Conservation (phyloP, 305 asterid species). For the Plantago coronopus region DNA sequence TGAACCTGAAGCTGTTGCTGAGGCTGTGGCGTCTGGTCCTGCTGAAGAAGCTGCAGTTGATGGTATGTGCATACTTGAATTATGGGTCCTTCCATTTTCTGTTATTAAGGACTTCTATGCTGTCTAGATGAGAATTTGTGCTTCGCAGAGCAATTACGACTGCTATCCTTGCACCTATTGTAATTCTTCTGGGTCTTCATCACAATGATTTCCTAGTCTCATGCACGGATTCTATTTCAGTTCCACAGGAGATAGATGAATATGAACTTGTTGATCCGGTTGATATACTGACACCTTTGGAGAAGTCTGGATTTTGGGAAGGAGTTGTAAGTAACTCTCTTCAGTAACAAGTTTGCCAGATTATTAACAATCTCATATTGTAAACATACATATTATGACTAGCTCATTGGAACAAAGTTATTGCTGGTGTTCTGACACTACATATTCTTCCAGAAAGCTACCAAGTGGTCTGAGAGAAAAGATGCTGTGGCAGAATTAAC, state of each 20-base stretch:
- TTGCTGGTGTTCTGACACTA: constrained; percentile 23
- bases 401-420: constrained; percentile 5
- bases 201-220: constrained; percentile 26
- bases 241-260: constrained; percentile 93
- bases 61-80: constrained; percentile 40
- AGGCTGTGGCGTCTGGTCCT: constrained; percentile 59
- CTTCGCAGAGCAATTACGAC: constrained; percentile 14
- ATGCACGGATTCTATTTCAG: constrained; percentile 46
- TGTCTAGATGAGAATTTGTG: constrained; percentile 13
- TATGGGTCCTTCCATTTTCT: constrained; percentile 10
- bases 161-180: constrained; percentile 10
- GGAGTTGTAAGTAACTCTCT: constrained; percentile 73
- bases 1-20: constrained; percentile 68
- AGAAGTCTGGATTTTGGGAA: constrained; percentile 99
- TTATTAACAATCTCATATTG: constrained; percentile 15
- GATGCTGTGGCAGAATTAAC: constrained; percentile 96
- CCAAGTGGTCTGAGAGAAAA: constrained; percentile 98
- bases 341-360: constrained; percentile 14
- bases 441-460: constrained; percentile 69
- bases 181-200: constrained; percentile 17
- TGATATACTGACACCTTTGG: constrained; percentile 88
- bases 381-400: neutral
- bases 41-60: constrained; percentile 72
- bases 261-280: constrained; percentile 98
- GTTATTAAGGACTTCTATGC: constrained; percentile 8